Conservation (phyloP, 2,329 filamentous ascomycete species). For the Lojkania enalia region DNA sequence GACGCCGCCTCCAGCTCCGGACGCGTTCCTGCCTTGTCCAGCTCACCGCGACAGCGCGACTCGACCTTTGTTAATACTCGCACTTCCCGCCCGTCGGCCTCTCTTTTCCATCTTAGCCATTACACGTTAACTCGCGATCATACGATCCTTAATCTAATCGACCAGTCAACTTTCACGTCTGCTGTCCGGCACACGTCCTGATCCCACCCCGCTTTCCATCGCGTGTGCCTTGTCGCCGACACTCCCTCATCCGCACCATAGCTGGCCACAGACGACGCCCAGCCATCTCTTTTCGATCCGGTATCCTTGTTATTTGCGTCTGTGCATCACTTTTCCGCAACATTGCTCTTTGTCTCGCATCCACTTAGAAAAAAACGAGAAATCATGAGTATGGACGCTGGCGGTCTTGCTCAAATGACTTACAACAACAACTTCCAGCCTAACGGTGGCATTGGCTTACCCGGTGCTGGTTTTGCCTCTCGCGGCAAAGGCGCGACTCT, state of each 20-base stretch:
- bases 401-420: conserved; percentile 99
- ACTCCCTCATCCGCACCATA: conserved; percentile 26
- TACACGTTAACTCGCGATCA: conserved; percentile 35
- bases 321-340: conserved; percentile 33
- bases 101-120: conserved; percentile 37
- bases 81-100: conserved; percentile 44
- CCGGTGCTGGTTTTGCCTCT: conserved; percentile 80
- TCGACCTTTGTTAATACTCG: conserved; percentile 46
- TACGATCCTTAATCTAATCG: conserved; percentile 48
- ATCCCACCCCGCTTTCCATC: conserved; percentile 11
- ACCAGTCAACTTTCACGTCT: conserved; percentile 24
- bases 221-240: conserved; percentile 16
- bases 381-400: conserved; percentile 77
- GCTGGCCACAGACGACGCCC: conserved; percentile 15
- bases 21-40: conserved; percentile 15
- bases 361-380: conserved; percentile 24
- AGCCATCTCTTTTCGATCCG: conserved; percentile 35
- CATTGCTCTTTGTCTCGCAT: conserved; percentile 33
- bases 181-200: conserved; percentile 27
- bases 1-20: conserved; percentile 23
- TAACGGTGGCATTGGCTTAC: conserved; percentile 70
- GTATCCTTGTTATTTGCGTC: conserved; percentile 30
- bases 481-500: conserved; percentile 82
- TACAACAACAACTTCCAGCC: conserved; percentile 74
- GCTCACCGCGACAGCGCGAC: conserved; percentile 22